Conservation (phyloP, 2,329 filamentous ascomycete genomes). For the Hymenoscyphus infarciens region DNA sequence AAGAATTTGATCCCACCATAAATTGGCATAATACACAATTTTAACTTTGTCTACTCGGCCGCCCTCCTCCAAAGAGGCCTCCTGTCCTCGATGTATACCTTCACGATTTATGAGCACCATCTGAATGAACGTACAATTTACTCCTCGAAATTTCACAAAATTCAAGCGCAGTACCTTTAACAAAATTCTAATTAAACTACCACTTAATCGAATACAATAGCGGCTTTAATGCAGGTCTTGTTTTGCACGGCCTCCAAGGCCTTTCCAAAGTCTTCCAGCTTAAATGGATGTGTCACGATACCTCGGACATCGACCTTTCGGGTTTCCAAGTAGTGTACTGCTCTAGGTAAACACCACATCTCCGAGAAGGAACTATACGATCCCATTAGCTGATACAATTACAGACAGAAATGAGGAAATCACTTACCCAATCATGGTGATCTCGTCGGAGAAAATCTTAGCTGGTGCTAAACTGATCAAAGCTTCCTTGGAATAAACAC, state of each 20-base stretch:
- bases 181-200: neutral
- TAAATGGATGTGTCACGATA: constrained; percentile 20
- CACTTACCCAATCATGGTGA: constrained; percentile 22
- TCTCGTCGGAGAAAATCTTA: constrained; percentile 19
- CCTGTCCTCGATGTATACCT: too few relatives aligned
- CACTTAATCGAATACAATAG: constrained; percentile 20
- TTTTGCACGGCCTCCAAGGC: constrained; percentile 20
- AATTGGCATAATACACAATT: constrained; percentile 15
- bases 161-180: neutral
- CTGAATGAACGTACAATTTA: too few relatives aligned
- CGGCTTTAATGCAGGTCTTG: constrained; percentile 22
- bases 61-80: too few relatives aligned
- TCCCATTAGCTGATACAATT: neutral
- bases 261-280: constrained; percentile 18
- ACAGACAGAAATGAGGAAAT: neutral
- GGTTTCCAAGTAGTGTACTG: constrained; percentile 21
- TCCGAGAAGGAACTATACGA: constrained; percentile 20
- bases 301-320: constrained; percentile 20
- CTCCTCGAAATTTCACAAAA: neutral
- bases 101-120: too few relatives aligned
- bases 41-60: too few relatives aligned
- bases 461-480: constrained; percentile 18
- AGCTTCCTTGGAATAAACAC: constrained; percentile 20
- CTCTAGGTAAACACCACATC: constrained; percentile 22
- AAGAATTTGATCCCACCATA: constrained; percentile 18